Evolutionary conservation across 495 filamentous ascomycete species (phyloP), one percentile per base, ranked within the genome.

Genomic region (Penicillium subrubescens): DNA sequence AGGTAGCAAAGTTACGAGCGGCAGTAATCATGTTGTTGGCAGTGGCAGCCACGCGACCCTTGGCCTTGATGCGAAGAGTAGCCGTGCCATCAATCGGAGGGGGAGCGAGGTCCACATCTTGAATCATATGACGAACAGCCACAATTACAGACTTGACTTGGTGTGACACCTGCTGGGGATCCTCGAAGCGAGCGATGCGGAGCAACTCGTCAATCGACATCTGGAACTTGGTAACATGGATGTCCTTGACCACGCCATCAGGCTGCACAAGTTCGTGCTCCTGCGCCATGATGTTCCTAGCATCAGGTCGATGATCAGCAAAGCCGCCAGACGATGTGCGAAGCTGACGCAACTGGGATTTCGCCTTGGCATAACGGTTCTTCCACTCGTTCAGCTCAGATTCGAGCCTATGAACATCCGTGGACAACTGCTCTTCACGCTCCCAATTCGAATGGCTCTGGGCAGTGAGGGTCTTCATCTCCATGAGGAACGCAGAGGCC

Each of bases 11-110:
- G 69, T 96, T 96, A 80, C 94, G 97, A 23, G 90, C 89, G 4
- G 94, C 93, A 15, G 93, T 98, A 65, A 97, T 97, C 61, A 98
- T 79, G 67, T 96, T 97, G 82, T 98, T 99, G 31, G 95, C 92
- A 14, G 95, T 97, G 6, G 90, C 91, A 25, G 92, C 94, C 14
- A 97, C 89, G 10, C 89, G 86, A 3, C 85, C 83, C 69, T 92
- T 94, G 50, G 93, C 83, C 76, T 90, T 96, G 69, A 67, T 61
- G 75, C 83, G 71, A 73, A 82, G 61, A 74, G 84, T 57, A 66
- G 82, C 69, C 31, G 73, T 58, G 10, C 75, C 75, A 52, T 77
- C 79, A 14, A 72, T 74, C 27, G 76, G 72, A 29, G 73, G 66
- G 8, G 83, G 76, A 31, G 84, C 81, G 52, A 86, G 83, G 55